Evolutionary conservation across 2,329 filamentous ascomycete genomes (phyloP).

Genomic region (Fusarium azukiicola): DNA sequence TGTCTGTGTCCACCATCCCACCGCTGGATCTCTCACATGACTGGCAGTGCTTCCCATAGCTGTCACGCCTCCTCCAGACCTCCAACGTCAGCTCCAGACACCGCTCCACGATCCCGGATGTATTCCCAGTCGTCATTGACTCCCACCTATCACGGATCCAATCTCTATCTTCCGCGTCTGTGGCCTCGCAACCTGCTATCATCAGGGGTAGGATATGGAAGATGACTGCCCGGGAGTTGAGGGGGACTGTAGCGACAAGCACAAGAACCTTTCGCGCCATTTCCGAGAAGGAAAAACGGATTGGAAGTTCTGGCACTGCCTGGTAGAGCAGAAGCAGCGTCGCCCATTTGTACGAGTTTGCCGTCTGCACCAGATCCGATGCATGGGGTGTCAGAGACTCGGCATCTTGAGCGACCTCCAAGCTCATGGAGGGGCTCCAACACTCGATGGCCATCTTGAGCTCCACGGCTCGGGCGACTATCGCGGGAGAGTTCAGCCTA

Average conservation of each 20-base stretch:
- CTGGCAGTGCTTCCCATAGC: neutral
- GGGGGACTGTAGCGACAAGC: constrained; percentile 35
- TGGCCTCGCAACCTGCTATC: constrained; percentile 39
- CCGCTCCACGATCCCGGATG: constrained; percentile 35
- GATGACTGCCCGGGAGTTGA: constrained; percentile 27
- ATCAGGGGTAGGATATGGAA: constrained; percentile 38
- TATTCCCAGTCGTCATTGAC: constrained; percentile 24
- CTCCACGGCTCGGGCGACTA: constrained; percentile 32
- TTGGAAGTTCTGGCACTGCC: constrained; percentile 37
- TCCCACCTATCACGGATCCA: constrained; percentile 43
- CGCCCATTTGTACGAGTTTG: constrained; percentile 41
- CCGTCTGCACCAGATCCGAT: constrained; percentile 34
- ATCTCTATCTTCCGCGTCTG: constrained; percentile 31
- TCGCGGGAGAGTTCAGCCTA: constrained; percentile 23
- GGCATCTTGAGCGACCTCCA: neutral
- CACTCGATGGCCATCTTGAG: constrained; percentile 26
- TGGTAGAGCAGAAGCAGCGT: constrained; percentile 34
- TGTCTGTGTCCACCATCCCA: neutral
- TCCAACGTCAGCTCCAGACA: constrained; percentile 40
- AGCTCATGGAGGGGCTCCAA: constrained; percentile 23
- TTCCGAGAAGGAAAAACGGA: constrained; percentile 13
- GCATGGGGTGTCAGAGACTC: constrained; percentile 24
- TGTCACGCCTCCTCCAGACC: constrained; percentile 40
- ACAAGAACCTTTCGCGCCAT: constrained; percentile 40
- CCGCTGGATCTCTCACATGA: neutral